Percentiles rank a stretch among this genome's conserved stretches.
Conservation (phyloP, 2,329 filamentous ascomycete genomes). For the Pseudogymnoascus sp. region DNA sequence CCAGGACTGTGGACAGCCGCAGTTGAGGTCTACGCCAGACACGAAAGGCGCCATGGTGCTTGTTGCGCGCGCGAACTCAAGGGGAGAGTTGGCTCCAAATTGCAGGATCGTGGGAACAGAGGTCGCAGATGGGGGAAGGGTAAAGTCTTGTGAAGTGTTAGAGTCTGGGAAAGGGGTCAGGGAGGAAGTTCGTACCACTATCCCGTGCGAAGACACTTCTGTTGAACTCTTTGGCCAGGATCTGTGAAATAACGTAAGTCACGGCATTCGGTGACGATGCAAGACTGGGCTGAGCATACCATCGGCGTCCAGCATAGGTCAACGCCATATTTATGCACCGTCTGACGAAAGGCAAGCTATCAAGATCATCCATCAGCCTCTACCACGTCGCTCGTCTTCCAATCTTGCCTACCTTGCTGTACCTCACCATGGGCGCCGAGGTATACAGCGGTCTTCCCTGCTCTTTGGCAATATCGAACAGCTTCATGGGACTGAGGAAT, state of each 20-base stretch:
- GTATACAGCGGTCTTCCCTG: conserved; percentile 49
- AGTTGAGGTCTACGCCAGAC: conserved; percentile 62
- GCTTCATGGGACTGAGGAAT: conserved; percentile 44
- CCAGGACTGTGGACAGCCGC: conserved; percentile 67
- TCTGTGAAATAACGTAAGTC: conserved; percentile 25
- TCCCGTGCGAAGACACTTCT: conserved; percentile 51
- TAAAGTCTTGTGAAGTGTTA: conserved; percentile 45
- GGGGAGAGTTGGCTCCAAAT: conserved; percentile 55
- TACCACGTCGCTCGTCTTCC: background rate
- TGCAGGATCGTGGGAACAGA: conserved; percentile 58
- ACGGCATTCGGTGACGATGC: background rate
- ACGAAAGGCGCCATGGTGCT: conserved; percentile 54
- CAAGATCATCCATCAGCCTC: background rate
- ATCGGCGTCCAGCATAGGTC: conserved; percentile 67
- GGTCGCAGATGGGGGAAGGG: conserved; percentile 43
- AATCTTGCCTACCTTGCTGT: conserved; percentile 40
- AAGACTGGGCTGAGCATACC: conserved; percentile 31
- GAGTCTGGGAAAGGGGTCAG: background rate
- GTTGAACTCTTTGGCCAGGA: conserved; percentile 62
- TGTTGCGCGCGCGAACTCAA: conserved; percentile 56
- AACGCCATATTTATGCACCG: conserved; percentile 55
- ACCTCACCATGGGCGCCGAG: conserved; percentile 62
- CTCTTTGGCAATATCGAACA: conserved; percentile 48
- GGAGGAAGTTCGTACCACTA: conserved; percentile 39
- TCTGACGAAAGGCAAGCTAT: conserved; percentile 61